Percentiles rank a stretch among this genome's conserved stretches.
phyloP scores from a whole-genome alignment of 129 eudicot genomes.

The Flaveria brownii region DNA sequence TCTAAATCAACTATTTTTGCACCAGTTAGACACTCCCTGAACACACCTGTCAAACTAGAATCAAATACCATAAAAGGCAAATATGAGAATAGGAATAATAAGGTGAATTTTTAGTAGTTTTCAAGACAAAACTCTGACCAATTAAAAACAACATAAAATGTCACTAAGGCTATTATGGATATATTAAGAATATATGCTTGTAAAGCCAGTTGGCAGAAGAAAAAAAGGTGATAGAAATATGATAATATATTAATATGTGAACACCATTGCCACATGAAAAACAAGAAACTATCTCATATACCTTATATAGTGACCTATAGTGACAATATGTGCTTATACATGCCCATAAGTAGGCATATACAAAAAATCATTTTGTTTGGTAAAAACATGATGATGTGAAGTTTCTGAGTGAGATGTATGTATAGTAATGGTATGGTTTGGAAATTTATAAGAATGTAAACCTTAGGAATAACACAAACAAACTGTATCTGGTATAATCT shows the following conservation, averaged over 20 bases:
- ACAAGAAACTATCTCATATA: constrained; percentile 33
- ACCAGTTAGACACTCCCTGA: constrained; percentile 42
- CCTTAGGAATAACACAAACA: too few relatives aligned
- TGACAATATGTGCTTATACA: constrained; percentile 7
- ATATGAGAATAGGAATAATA: constrained; percentile 38
- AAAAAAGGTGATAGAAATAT: constrained; percentile 22
- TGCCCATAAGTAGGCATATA: constrained; percentile 24
- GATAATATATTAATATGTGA: constrained; percentile 41
- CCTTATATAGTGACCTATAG: constrained; percentile 17
- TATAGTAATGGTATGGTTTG: neutral
- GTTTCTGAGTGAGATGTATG: neutral
- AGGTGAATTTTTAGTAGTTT: constrained; percentile 18
- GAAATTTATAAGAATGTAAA: neutral
- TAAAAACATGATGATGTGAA: constrained; percentile 17
- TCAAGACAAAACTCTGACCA: constrained; percentile 19
- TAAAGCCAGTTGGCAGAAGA: constrained; percentile 33
- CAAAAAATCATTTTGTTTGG: neutral
- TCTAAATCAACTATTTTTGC: constrained; percentile 23
- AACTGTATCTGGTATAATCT: too few relatives aligned
- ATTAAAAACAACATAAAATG: constrained; percentile 14
- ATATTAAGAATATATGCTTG: constrained; percentile 40
- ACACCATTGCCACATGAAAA: constrained; percentile 37
- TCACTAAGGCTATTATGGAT: constrained; percentile 32
- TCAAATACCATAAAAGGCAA: constrained; percentile 32
- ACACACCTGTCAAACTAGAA: constrained; percentile 41